phyloP scores from a whole-genome alignment of 2,329 filamentous ascomycete genomes.

The Drechslerella dactyloides region DNA sequence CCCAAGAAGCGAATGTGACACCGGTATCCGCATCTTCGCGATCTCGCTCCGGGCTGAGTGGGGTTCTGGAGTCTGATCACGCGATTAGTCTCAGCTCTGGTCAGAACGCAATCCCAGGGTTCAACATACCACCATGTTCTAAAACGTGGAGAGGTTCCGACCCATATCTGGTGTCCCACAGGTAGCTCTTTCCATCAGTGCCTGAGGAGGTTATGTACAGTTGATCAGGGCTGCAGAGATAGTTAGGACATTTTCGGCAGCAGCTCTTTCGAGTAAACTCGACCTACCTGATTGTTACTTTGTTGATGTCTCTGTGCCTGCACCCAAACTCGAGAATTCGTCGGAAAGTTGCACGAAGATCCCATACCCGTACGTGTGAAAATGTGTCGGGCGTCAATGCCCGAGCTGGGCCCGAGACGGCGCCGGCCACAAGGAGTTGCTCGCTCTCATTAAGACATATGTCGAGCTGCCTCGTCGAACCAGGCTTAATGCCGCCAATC shows the following conservation, averaged over 20 bases:
- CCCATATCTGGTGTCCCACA: constrained; percentile 52
- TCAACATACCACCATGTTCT: constrained; percentile 51
- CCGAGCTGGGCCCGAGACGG: constrained; percentile 25
- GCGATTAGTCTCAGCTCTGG: constrained; percentile 17
- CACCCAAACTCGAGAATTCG: constrained; percentile 42
- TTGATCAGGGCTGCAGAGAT: constrained; percentile 48
- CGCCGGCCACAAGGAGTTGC: constrained; percentile 39
- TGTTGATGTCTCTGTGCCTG: constrained; percentile 54
- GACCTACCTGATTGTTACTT: constrained; percentile 53
- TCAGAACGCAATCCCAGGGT: not conserved
- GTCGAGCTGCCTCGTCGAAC: constrained; percentile 51
- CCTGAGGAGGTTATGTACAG: constrained; percentile 52
- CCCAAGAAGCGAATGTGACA: constrained; percentile 53
- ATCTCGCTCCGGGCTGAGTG: constrained; percentile 36
- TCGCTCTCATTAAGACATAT: constrained; percentile 46
- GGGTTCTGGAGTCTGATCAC: constrained; percentile 34
- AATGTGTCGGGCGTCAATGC: constrained; percentile 29
- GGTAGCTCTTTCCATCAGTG: constrained; percentile 52
- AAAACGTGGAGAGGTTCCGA: constrained; percentile 37
- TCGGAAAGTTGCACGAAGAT: constrained; percentile 26
- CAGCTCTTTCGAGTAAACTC: not conserved
- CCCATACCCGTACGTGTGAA: constrained; percentile 40
- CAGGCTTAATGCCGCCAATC: constrained; percentile 28
- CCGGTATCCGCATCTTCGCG: constrained; percentile 53
- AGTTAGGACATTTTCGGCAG: constrained; percentile 14